These are phyloP conservation scores for Pythium aristosporum DNA, from an alignment of 352 stramenopile genomes.

Conservation along the genomic window DNA sequence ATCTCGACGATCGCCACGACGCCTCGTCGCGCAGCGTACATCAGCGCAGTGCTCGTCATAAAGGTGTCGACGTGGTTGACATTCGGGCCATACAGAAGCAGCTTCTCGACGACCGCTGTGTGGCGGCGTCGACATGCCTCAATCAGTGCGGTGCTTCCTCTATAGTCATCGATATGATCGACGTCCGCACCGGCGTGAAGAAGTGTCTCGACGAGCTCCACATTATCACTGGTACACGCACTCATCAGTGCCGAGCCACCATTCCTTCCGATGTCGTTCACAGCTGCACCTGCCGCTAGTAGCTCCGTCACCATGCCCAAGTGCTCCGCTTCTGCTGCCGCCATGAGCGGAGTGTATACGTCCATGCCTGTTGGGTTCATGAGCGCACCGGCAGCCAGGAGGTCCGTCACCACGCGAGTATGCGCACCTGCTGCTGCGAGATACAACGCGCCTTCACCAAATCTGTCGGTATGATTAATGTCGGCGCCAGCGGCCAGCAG, in stretches of 20 bases:
- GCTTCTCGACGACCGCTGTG: not conserved
- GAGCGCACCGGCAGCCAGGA: not conserved
- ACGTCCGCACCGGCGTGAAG: not conserved
- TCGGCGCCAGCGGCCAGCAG: slow-evolving; percentile 7
- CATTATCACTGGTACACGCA: not conserved
- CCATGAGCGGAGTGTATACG: not conserved
- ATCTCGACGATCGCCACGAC: not conserved
- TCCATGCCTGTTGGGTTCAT: not conserved
- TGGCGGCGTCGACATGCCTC: not conserved
- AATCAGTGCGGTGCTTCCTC: not conserved
- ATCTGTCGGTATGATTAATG: not conserved
- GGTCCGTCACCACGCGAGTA: not conserved
- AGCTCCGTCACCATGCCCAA: not conserved
- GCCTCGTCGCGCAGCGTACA: not conserved
- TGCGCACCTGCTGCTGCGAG: not conserved
- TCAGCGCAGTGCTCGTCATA: not conserved
- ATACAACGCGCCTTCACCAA: not conserved
- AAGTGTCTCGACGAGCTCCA: not conserved
- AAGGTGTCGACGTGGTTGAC: not conserved
- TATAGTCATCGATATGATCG: not conserved
- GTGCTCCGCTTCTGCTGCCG: not conserved
- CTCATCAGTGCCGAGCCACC: not conserved
- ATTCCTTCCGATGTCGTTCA: not conserved
- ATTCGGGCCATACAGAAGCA: not conserved
- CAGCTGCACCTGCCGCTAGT: not conserved